These are phyloP conservation scores for Cordia subcordata DNA, from an alignment of 257 asterid genomes.

Conservation along the genomic window DNA sequence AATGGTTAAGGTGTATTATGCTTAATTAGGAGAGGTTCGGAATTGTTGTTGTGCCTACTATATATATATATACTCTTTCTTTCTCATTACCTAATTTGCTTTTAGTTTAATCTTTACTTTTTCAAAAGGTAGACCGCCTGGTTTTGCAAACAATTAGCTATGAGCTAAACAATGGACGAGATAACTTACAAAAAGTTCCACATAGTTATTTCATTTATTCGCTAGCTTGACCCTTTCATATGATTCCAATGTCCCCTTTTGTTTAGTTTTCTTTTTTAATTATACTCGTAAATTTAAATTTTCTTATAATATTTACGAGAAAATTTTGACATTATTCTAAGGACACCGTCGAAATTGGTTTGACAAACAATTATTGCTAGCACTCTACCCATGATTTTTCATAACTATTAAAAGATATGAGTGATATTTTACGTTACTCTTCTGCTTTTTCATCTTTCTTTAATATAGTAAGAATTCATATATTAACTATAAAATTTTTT, in stretches of 20 bases:
- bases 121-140: conserved; percentile 16
- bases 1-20: neutral
- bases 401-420: too few species aligned
- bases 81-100: neutral
- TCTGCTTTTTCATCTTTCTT: too few species aligned
- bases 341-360: too few species aligned
- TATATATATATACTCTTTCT: conserved; percentile 8
- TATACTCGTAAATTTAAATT: too few species aligned
- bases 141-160: conserved; percentile 2
- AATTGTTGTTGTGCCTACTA: conserved; percentile 5
- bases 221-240: neutral
- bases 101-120: conserved; percentile 3
- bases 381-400: too few species aligned
- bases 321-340: too few species aligned
- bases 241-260: neutral
- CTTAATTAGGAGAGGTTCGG: conserved; percentile 8
- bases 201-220: neutral
- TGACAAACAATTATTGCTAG: too few species aligned
- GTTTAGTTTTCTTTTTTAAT: too few species aligned
- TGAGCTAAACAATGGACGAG: neutral
- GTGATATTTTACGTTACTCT: too few species aligned
- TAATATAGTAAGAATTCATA: too few species aligned
- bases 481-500: too few species aligned
- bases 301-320: too few species aligned
- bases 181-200: neutral